These are phyloP conservation scores for Elaeis oleifera DNA, from an alignment of 202 grass and related monocot genomes.

Conservation along the genomic window DNA sequence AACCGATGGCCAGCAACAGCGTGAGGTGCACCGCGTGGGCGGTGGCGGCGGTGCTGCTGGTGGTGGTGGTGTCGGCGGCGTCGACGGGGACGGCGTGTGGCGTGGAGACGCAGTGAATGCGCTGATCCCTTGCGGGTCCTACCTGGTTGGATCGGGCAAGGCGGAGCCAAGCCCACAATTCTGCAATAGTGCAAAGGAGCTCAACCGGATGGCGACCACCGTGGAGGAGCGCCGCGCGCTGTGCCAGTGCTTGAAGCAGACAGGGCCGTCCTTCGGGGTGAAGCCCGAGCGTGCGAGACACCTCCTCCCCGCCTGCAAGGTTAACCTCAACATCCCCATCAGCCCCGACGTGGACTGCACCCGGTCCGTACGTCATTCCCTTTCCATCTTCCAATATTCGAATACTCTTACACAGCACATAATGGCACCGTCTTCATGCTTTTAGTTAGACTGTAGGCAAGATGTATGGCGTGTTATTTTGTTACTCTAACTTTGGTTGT, in stretches of 20 bases:
- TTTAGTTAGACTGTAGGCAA: too few relatives aligned
- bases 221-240: slow-evolving; percentile 25
- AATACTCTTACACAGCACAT: too few relatives aligned
- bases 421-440: too few relatives aligned
- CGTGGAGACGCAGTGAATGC: slow-evolving; percentile 41
- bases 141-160: slow-evolving; percentile 33
- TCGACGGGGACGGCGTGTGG: neutral
- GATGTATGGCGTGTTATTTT: too few relatives aligned
- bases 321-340: slow-evolving; percentile 36
- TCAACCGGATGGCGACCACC: slow-evolving; percentile 29
- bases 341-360: slow-evolving; percentile 29
- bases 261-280: slow-evolving; percentile 49
- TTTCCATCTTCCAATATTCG: too few relatives aligned
- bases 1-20: too few relatives aligned
- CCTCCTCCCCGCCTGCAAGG: slow-evolving; percentile 39
- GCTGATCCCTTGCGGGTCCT: slow-evolving; percentile 41
- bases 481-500: too few relatives aligned
- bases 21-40: too few relatives aligned
- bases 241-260: slow-evolving; percentile 45
- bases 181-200: slow-evolving; percentile 36
- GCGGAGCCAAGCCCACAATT: slow-evolving; percentile 26
- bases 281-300: slow-evolving; percentile 25
- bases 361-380: slow-evolving; percentile 10
- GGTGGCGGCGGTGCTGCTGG: neutral
- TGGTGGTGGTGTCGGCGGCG: neutral